These are phyloP conservation scores for Beauveria medogensis DNA, from an alignment of 2,329 filamentous ascomycete species.

Conservation along the genomic window DNA sequence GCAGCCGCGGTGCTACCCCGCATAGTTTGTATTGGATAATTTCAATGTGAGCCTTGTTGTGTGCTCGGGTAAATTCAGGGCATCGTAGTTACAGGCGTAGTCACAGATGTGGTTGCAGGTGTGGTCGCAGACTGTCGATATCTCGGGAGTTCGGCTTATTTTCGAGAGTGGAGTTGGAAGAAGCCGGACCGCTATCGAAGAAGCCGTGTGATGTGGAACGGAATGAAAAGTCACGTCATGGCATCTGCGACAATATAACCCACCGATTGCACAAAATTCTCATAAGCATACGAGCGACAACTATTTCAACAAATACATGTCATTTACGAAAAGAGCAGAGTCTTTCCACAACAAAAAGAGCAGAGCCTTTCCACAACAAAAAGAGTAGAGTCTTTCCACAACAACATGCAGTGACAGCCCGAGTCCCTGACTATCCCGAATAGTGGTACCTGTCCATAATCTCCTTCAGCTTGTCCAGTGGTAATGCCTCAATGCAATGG, in stretches of 20 bases:
- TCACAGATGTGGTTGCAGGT: background rate
- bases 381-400: no score
- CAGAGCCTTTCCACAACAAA: no score
- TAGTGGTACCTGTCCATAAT: constrained; percentile 31
- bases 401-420: background rate
- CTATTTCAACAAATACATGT: no score
- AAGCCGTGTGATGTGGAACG: background rate
- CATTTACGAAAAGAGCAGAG: background rate
- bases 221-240: background rate
- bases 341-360: background rate
- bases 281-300: no score
- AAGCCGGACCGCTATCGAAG: constrained; percentile 3
- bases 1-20: constrained; percentile 13
- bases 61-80: background rate
- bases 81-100: background rate
- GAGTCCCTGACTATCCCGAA: background rate
- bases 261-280: no score
- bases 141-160: constrained; percentile 7
- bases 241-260: background rate
- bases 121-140: background rate
- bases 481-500: constrained; percentile 36
- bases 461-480: constrained; percentile 33
- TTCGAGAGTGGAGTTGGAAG: constrained; percentile 6
- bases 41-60: background rate
- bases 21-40: constrained; percentile 11